Evolutionary conservation across 352 stramenopile species (phyloP), one percentile per base, ranked within the genome.

Genomic region (Aphanomyces astaci): DNA sequence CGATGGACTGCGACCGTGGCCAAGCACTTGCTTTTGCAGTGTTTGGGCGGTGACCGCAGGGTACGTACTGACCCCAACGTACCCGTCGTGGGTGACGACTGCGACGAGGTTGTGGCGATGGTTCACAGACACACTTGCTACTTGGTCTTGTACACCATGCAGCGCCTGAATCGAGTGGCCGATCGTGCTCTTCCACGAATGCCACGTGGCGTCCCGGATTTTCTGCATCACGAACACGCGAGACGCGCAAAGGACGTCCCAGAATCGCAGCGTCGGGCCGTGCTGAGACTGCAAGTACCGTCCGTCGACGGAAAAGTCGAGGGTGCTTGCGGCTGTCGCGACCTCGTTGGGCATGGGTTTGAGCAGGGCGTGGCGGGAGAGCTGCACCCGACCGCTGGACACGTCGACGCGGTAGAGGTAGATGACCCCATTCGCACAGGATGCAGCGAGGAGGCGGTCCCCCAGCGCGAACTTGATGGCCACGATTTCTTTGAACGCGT

Each of bases 261-360:
- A 93, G 39, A 90, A 89, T 10, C 75, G 64, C 13, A 54, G 59
- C 0, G 64, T 55, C 1, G 30, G 43, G 1, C 75, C 72, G 27
- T 89, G 79, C 40, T 89, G 77, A 3, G 64, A 85, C 70, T 85
- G 80, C 3, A 93, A 73, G 45, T 85, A 86, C 13, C 49, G 65
- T 0, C 80, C 78, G 31, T 91, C 83, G 22, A 78, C 46, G 22
- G 78, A 92, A 53, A 92, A 93, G 53, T 93, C 85, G 0, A 93
- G 55, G 3, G 81, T 80, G 11, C 63, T 54, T 1, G 77, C 79
- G 0, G 67, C 65, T 3, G 75, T 60, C 13, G 48, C n/a, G 3
- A 55, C n/a, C 53, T 78, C 74, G 1, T 72, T 62, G 0, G 75
- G 33, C 43, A 73, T 71, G 33, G 80, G 75, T 55, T 88, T 81